Evolutionary conservation across 2,329 filamentous ascomycete genomes (phyloP), one percentile per base, ranked within the genome.

Genomic region (Alternaria arbusti): DNA sequence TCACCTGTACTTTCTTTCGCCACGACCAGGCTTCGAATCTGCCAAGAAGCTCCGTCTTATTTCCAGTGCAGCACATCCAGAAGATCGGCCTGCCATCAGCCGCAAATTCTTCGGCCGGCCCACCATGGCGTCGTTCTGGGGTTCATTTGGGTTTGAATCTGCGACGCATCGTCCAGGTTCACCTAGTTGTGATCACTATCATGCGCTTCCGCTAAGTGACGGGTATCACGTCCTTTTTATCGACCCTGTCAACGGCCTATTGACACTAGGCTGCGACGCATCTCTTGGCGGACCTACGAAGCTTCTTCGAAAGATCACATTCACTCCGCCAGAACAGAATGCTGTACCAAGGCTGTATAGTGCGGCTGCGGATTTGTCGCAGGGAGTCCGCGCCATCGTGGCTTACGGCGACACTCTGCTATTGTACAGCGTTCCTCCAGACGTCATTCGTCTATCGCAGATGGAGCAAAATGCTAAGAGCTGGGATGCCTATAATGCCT

Each of bases 191-290:
- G 88, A 90, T 70, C 88, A 91, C 69, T 90, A 88, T 70, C 85
- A 85, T 49, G 88, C 89, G 3, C 79, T 90, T 12, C 89, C 90
- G 4, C 75, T 91, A 43, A 89, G 87, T 64, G 90, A 91, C 73
- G 89, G 89, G 2, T 81, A 86, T 59, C 88, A 91, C 68, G 82
- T 91, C 36, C 77, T 91, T 6, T 91, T 90, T 73, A 87, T 87
- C 7, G 88, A 91, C 71, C 88, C 89, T 5, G 76, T 77, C 11
- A 86, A 83, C 2, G 85, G 84, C 10, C 76, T 83, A 9, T 82
- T 91, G 7, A 89, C 85, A 64, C 78, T 92, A 15, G 89, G 89
- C 4, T 87, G 83, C 49, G 87, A 91, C 79, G 85, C 86, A 0
- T 87, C 88, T 1, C 79, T 87, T 17, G 82, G 82, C 28, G 86